Conservation (phyloP, 2,329 filamentous ascomycete species). For the Calonectria pauciramosa region DNA sequence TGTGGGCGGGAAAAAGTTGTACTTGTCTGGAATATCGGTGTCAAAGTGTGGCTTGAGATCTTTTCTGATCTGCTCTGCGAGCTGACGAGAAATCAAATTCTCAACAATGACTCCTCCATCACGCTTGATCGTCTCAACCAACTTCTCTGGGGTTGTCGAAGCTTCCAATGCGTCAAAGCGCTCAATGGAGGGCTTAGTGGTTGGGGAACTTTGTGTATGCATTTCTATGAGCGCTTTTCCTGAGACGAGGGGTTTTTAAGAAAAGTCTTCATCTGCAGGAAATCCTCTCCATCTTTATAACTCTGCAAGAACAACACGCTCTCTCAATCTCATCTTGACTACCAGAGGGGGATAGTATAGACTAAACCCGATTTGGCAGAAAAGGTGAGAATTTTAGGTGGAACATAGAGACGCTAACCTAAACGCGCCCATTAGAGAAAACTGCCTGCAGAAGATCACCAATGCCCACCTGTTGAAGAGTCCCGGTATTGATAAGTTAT, state of each 20-base stretch:
- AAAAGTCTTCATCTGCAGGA: neutral
- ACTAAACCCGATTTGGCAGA: neutral
- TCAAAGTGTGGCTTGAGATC: conserved; percentile 20
- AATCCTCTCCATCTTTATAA: neutral
- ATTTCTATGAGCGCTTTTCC: neutral
- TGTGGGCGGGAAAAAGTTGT: conserved; percentile 11
- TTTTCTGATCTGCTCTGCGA: neutral
- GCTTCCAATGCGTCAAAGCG: neutral
- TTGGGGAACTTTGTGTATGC: neutral
- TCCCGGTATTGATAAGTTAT: too few relatives aligned
- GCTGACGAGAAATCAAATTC: neutral
- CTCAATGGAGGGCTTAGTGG: neutral
- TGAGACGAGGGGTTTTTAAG: too few relatives aligned
- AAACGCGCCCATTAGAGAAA: neutral
- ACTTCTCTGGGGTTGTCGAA: neutral
- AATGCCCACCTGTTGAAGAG: too few relatives aligned
- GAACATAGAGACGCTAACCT: neutral
- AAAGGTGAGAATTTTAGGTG: neutral
- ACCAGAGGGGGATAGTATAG: neutral
- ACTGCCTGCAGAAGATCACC: neutral
- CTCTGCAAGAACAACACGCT: neutral
- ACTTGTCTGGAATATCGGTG: neutral
- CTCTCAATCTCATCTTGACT: neutral
- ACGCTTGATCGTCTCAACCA: neutral
- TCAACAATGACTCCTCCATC: conserved; percentile 21